Evolutionary conservation across 2,329 filamentous ascomycete genomes (phyloP).

Genomic region (Fusarium sambucinum): DNA sequence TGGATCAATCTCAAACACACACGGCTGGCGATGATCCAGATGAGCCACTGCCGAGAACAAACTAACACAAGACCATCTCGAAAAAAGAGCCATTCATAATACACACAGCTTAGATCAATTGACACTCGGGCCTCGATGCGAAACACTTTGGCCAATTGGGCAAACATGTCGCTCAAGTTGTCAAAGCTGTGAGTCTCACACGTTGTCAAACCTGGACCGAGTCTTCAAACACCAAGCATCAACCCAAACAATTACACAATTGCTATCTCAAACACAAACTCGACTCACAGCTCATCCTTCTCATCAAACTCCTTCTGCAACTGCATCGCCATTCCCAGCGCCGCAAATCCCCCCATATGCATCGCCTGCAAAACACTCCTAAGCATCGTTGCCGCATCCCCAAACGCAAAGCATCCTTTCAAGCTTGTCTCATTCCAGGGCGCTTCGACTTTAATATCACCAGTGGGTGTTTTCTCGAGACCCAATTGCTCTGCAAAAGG

Average conservation of each 20-base stretch:
- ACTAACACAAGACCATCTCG: background rate
- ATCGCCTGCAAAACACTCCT: slow-evolving; percentile 49
- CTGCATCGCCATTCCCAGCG: slow-evolving; percentile 45
- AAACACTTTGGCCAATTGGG: background rate
- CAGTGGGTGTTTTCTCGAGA: slow-evolving; percentile 56
- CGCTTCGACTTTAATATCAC: slow-evolving; percentile 57
- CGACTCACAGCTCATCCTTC: slow-evolving; percentile 44
- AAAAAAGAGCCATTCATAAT: background rate
- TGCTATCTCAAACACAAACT: background rate
- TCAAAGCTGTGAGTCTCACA: no score
- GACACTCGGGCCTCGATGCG: background rate
- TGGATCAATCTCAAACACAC: background rate
- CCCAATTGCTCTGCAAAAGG: slow-evolving; percentile 59
- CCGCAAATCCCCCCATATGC: slow-evolving; percentile 48
- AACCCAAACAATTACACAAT: background rate
- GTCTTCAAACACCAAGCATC: background rate
- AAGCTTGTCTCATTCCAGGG: slow-evolving; percentile 65
- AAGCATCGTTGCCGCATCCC: slow-evolving; percentile 59
- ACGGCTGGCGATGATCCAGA: background rate
- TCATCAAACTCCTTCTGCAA: slow-evolving; percentile 47
- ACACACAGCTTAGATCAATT: background rate
- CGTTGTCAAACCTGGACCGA: no score
- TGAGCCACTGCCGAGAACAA: slow-evolving; percentile 4
- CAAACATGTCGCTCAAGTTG: background rate
- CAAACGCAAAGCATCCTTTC: slow-evolving; percentile 65